A percentile compares a stretch with the other conserved stretches of the same genome.
These are phyloP conservation scores for Arabidopsis thaliana DNA, from an alignment of 345 rosid species.

Conservation along the genomic window DNA sequence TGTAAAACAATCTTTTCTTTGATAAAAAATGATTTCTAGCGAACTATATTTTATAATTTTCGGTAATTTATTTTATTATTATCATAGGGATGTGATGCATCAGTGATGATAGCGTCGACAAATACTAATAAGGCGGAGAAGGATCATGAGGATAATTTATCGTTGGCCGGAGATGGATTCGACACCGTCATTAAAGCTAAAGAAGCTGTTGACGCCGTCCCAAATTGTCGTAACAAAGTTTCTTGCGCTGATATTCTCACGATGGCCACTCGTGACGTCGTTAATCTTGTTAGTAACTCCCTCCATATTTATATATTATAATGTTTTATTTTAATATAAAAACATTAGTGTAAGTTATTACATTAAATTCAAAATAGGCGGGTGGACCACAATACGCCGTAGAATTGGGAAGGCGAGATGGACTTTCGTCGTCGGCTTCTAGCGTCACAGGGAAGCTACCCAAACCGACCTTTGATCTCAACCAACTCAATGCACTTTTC, in stretches of 20 bases:
- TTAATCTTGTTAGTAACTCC: constrained; percentile 40
- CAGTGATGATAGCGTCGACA: constrained; percentile 47
- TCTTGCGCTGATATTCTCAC: constrained; percentile 52
- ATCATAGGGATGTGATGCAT: constrained; percentile 54
- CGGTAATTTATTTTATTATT: neutral
- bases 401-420: constrained; percentile 48
- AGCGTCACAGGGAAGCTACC: constrained; percentile 47
- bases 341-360: neutral
- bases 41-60: neutral
- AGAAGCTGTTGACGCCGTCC: constrained; percentile 42
- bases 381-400: constrained; percentile 50
- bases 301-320: neutral
- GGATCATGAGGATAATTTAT: constrained; percentile 47
- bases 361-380: constrained; percentile 37
- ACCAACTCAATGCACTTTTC: constrained; percentile 40
- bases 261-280: constrained; percentile 50
- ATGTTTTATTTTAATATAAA: neutral
- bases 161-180: constrained; percentile 51
- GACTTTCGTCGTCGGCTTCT: constrained; percentile 40
- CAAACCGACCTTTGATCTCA: constrained; percentile 32
- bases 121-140: constrained; percentile 45
- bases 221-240: constrained; percentile 43
- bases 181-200: constrained; percentile 51
- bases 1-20: constrained; percentile 34
- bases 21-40: neutral